Percentiles rank a stretch among this genome's conserved stretches.
phyloP scores from a whole-genome alignment of 2,329 filamentous ascomycete genomes.

The Ceratocystiopsis minuta region DNA sequence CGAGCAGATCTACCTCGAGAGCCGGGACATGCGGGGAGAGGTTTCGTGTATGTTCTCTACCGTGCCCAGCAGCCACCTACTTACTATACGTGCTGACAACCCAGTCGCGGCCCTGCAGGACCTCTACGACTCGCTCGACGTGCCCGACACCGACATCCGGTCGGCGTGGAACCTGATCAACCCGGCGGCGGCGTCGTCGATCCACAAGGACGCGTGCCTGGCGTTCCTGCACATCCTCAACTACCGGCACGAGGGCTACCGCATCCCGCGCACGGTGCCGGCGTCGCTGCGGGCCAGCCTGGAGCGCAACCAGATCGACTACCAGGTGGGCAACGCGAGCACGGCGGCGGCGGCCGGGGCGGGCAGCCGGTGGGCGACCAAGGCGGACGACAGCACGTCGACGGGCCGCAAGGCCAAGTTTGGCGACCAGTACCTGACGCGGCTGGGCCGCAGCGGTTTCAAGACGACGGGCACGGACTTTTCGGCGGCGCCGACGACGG shows the following conservation, averaged over 20 bases:
- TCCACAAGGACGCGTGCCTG: constrained; percentile 87
- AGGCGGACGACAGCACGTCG: constrained; percentile 59
- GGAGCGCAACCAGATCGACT: constrained; percentile 92
- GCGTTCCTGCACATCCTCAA: constrained; percentile 95
- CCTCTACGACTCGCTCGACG: constrained; percentile 66
- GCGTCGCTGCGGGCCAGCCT: constrained; percentile 82
- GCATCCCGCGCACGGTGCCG: constrained; percentile 81
- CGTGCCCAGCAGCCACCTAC: too few relatives aligned
- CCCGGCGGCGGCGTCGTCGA: constrained; percentile 61
- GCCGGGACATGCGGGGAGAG: constrained; percentile 72
- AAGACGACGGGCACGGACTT: constrained; percentile 82
- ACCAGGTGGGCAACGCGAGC: constrained; percentile 65
- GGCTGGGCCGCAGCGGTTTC: constrained; percentile 69
- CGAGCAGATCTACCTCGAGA: constrained; percentile 91
- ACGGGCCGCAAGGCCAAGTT: constrained; percentile 94
- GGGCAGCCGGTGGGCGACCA: constrained; percentile 58
- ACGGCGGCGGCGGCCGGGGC: constrained; percentile 24
- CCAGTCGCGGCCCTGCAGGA: constrained; percentile 60
- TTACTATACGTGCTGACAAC: too few relatives aligned
- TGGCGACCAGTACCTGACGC: constrained; percentile 86
- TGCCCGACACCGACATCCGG: constrained; percentile 61
- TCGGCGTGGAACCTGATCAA: constrained; percentile 97
- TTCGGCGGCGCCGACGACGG: constrained; percentile 54
- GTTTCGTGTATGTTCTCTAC: constrained; percentile 53
- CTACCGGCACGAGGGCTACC: constrained; percentile 84